These are phyloP conservation scores for Boletus tylopilopsis DNA, from an alignment of 768 basidiomycete genomes.

Conservation along the genomic window DNA sequence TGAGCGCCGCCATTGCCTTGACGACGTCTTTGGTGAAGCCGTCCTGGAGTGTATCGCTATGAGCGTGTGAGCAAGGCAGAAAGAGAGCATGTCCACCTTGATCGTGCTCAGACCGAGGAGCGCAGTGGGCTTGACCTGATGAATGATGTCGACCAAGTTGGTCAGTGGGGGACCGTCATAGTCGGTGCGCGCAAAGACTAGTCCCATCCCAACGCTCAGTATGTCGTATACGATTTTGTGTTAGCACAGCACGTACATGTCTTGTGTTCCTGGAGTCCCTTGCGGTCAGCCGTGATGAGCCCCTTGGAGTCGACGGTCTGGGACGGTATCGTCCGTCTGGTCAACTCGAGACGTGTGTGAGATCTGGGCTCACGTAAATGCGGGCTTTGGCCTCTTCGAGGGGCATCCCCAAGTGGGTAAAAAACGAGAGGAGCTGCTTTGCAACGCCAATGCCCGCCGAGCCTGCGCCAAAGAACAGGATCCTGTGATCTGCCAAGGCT, in stretches of 20 bases:
- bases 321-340: not conserved
- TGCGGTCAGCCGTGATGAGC: slow-evolving; percentile 65
- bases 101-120: slow-evolving; percentile 70
- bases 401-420: slow-evolving; percentile 50
- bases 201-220: not conserved
- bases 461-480: slow-evolving; percentile 57
- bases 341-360: not conserved
- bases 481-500: slow-evolving; percentile 46
- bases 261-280: slow-evolving; percentile 71
- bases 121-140: slow-evolving; percentile 72
- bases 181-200: slow-evolving; percentile 71
- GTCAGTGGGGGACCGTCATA: slow-evolving; percentile 61
- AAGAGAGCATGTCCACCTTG: slow-evolving; percentile 22
- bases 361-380: slow-evolving; percentile 53
- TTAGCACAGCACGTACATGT: slow-evolving; percentile 41
- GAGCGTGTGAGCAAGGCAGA: not conserved
- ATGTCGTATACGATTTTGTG: not conserved
- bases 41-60: slow-evolving; percentile 20
- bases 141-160: slow-evolving; percentile 61
- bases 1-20: slow-evolving; percentile 57
- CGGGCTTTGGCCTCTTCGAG: slow-evolving; percentile 62
- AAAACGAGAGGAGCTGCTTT: slow-evolving; percentile 46
- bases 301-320: slow-evolving; percentile 78
- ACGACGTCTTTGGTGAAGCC: slow-evolving; percentile 68
- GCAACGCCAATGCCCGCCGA: slow-evolving; percentile 53